Base-by-base conservation (phyloP, 1,284 basidiomycete genomes). In the Tylopilus sp. region DNA sequence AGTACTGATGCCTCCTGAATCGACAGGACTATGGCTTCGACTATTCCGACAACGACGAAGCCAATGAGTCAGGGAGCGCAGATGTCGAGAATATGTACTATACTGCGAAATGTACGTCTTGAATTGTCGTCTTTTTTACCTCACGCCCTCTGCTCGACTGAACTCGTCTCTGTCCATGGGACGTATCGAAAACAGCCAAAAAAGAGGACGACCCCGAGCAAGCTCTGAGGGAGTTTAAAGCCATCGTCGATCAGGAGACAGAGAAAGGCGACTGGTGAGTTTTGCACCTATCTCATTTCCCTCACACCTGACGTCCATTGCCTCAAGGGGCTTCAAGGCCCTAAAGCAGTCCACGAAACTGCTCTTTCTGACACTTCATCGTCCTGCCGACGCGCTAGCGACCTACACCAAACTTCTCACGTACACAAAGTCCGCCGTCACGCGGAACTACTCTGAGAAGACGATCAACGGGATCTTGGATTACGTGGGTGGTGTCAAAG, bases 21-120 rank as follows among this genome's bases (percentile, higher is more conserved):
- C 44, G 33, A 56, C 61, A 96, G 92, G 93, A 97, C 66, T 97
- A 97, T 71, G 92, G 86, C 61, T 98, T 98, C 68, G 93, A 97
- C 69, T 99, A 97, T 67, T 95, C 93, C 41, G 94, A 94, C 67
- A 87, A 85, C 52, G 92, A 89, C 31, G 90, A 89, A 31, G 92
- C 78, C 18, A 81, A 85, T 45, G 87, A 85, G 53, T 78, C 84
- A 10, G 90, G 81, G 35, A 89, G 83, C 51, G 90, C 86, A n/a
- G 95, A 97, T 68, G 84, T 97, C 39, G 97, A 99, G 75, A 99
- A 99, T 65, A 84, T 94, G 79, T 99, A 99, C 73, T 99, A 99
- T 71, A 89, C 87, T 44, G 97, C 97, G 11, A 99, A 99, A 69
- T 84, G 92, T 96, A 58, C 53, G 84, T 67, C 6, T 31, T 36